Percentiles rank a stretch among this genome's conserved stretches.
Conservation (phyloP, 2,329 filamentous ascomycete genomes). For the Botrytis pseudocinerea region DNA sequence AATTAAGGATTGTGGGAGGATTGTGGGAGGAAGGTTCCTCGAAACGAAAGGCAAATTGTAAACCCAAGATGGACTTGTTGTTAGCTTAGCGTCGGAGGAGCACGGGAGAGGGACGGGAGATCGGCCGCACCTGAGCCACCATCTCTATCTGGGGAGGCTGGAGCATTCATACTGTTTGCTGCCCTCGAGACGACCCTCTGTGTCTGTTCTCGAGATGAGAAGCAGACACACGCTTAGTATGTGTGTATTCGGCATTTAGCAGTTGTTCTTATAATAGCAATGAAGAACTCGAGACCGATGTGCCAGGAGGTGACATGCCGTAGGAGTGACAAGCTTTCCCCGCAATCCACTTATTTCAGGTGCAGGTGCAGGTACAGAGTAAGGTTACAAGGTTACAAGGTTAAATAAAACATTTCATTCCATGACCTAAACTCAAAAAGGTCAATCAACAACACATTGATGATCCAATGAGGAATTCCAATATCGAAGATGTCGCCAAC, state of each 20-base stretch:
- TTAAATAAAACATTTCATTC: background rate
- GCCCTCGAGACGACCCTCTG: background rate
- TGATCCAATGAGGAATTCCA: background rate
- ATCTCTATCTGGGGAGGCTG: too few relatives aligned
- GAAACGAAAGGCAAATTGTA: background rate
- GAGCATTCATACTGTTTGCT: background rate
- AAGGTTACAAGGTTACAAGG: background rate
- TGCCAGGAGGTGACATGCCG: background rate
- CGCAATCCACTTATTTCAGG: slow-evolving; percentile 14
- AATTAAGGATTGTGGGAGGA: background rate
- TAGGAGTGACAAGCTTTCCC: slow-evolving; percentile 1
- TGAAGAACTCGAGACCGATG: too few relatives aligned
- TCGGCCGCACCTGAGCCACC: background rate
- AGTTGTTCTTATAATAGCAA: background rate
- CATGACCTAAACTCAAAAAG: slow-evolving; percentile 12
- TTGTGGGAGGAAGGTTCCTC: background rate
- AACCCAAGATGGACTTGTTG: background rate
- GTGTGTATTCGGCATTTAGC: background rate
- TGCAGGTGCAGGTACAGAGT: too few relatives aligned
- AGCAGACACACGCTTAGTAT: background rate
- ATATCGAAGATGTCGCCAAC: slow-evolving; percentile 37
- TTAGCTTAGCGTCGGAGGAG: slow-evolving; percentile 1
- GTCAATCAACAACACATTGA: slow-evolving; percentile 8
- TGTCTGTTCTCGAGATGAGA: background rate
- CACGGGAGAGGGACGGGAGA: background rate